phyloP scores from a whole-genome alignment of 176 grass and related monocot species.

The Oryza coarctata region DNA sequence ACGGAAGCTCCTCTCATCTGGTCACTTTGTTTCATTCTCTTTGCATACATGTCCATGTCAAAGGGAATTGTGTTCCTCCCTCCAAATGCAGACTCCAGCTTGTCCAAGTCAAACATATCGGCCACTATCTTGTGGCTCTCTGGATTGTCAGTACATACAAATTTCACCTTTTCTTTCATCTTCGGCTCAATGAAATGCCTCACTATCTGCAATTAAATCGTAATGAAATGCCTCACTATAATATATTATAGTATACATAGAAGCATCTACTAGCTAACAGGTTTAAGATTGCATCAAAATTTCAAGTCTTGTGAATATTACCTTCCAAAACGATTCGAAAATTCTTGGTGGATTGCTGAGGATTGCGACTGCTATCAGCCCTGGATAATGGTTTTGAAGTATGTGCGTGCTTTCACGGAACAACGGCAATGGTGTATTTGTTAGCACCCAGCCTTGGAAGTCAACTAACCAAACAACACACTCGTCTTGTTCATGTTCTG shows the following conservation, averaged over 20 bases:
- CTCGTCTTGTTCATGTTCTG: constrained; percentile 14
- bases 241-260: neutral
- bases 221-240: constrained; percentile 21
- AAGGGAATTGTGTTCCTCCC: constrained; percentile 33
- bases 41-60: constrained; percentile 39
- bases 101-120: constrained; percentile 48
- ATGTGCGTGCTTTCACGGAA: constrained; percentile 29
- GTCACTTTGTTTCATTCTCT: constrained; percentile 48
- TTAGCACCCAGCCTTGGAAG: constrained; percentile 41
- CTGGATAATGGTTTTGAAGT: constrained; percentile 53
- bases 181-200: constrained; percentile 37
- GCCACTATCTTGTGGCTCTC: constrained; percentile 46
- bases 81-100: constrained; percentile 48
- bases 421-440: constrained; percentile 24
- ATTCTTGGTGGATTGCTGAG: constrained; percentile 42
- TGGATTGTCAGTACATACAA: constrained; percentile 36
- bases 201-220: constrained; percentile 28
- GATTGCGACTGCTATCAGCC: constrained; percentile 34
- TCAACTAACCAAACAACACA: constrained; percentile 44
- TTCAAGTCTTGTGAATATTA: neutral
- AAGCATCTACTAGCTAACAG: neutral
- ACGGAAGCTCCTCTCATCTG: constrained; percentile 18
- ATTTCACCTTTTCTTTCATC: constrained; percentile 41
- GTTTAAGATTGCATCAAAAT: neutral
- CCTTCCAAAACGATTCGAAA: constrained; percentile 61